Conservation (phyloP, 441 rosid species). For the Corymbia calophylla region DNA sequence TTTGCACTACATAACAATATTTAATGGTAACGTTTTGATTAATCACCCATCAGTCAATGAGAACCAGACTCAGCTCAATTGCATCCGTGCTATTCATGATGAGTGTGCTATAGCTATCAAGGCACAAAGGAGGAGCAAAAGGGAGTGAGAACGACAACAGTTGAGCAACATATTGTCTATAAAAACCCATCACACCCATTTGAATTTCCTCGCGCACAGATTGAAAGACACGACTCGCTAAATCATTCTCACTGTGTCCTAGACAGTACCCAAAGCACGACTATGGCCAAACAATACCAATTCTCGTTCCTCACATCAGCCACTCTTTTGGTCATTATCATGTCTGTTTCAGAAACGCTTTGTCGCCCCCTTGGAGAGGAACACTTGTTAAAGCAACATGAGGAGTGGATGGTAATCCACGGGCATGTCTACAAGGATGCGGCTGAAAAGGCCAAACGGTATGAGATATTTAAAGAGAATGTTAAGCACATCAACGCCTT, state of each 20-base stretch:
- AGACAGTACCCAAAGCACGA: neutral
- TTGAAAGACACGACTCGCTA: accelerated
- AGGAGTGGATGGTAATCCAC: too few relatives aligned
- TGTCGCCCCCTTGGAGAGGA: too few relatives aligned
- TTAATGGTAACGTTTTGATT: neutral
- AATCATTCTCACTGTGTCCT: neutral
- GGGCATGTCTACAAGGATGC: accelerated
- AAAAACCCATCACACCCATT: accelerated
- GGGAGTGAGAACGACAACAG: neutral
- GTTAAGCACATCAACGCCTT: accelerated
- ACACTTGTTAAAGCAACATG: too few relatives aligned
- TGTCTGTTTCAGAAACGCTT: too few relatives aligned
- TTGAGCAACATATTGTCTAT: neutral
- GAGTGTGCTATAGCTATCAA: neutral
- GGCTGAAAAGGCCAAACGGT: accelerated
- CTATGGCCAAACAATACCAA: too few relatives aligned
- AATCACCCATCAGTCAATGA: neutral
- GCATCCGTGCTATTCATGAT: neutral
- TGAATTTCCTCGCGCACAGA: neutral
- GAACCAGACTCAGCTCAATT: neutral
- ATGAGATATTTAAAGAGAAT: too few relatives aligned
- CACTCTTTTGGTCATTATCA: accelerated
- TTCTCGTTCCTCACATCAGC: accelerated
- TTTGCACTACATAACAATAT: neutral
- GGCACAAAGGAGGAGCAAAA: neutral